These are phyloP conservation scores for Dendrostoma leiphaemia DNA, from an alignment of 2,329 filamentous ascomycete genomes.

Conservation along the genomic window DNA sequence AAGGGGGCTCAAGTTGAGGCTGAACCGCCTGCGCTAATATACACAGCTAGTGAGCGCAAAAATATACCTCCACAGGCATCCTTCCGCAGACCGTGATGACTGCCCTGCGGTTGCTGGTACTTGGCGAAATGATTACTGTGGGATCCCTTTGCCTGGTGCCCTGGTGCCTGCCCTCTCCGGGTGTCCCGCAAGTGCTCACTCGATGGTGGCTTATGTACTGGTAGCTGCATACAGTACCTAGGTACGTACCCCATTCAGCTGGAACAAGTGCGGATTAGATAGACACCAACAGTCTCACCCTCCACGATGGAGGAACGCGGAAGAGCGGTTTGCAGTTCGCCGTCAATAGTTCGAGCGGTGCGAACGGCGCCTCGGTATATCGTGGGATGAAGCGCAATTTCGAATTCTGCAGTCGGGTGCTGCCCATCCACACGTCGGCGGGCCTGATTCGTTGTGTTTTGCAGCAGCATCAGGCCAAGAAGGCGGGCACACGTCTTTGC, in stretches of 20 bases:
- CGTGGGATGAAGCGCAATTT: no score
- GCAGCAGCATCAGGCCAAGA: no score
- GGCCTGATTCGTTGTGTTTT: no score
- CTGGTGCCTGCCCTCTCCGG: background rate
- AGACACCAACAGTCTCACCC: background rate
- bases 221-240: background rate
- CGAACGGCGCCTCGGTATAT: background rate
- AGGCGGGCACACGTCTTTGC: no score
- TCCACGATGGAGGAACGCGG: background rate
- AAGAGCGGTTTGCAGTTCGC: background rate
- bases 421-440: no score
- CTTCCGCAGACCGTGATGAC: no score
- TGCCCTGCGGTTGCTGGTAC: no score
- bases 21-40: no score
- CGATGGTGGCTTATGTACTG: background rate
- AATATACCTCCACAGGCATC: no score
- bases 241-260: background rate
- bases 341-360: background rate
- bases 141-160: background rate
- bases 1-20: background rate
- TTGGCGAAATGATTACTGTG: no score
- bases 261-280: background rate
- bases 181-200: background rate
- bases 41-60: no score
- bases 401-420: no score